Evolutionary conservation across 805 yeast genomes (phyloP), one percentile per base, ranked within the genome.

Genomic region (Wickerhamiella domercqiae): DNA sequence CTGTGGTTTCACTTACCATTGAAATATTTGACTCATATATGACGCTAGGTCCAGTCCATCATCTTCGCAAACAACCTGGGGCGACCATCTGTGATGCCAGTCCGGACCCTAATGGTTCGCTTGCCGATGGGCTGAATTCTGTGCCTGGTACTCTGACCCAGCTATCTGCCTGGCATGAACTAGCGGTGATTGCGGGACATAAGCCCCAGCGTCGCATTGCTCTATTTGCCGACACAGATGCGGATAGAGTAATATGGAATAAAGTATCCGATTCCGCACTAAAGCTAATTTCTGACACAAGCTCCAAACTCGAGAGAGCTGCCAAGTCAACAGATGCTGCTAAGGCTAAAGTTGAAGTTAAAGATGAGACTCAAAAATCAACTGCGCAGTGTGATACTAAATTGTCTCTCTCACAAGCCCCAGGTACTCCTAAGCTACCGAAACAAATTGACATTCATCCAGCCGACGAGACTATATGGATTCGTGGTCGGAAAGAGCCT

Each of bases 141-240:
- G n/a, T 30, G 3, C 40, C 41, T 7, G 38, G 29, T 7, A 48
- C 50, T 2, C 44, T 56, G 7, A 47, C 59, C 4, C 45, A 51
- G 32, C 41, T 56, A 6, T 44, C 51, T 15, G 67, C 68, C 1
- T 63, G 59, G 50, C 52, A 56, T 33, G 67, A 62, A 39, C 49
- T 63, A 7, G 37, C 43, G 13, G 39, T 40, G 18, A 54, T 63
- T 29, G 51, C 61, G 4, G 42, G 44, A 25, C 44, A 44, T 22
- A 46, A 50, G 31, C 41, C 46, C 11, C 44, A 38, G 9, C 50
- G 67, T n/a, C 46, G 67, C 17, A 41, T 39, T 18, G 17, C 46
- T n/a, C 57, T 62, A 5, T 63, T 43, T 41, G 41, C 40, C n/a
- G 64, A 63, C 32, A 48, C 53, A 4, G 57, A 54, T 19, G 30